These are phyloP conservation scores for Leccinum subatratum DNA, from an alignment of 1,284 basidiomycete genomes.

Conservation along the genomic window DNA sequence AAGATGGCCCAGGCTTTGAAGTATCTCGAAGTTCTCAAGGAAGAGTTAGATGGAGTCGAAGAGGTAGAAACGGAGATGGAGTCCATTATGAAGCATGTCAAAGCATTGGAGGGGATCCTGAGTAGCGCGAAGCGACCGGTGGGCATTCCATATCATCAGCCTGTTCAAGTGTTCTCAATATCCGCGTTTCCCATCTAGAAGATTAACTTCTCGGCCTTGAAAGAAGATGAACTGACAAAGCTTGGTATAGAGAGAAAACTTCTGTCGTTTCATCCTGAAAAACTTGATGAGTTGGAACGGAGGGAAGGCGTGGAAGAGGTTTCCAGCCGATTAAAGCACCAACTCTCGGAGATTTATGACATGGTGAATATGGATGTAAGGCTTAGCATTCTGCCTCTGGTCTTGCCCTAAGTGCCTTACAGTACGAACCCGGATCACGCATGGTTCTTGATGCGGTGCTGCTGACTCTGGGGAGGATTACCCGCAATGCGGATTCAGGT, in stretches of 20 bases:
- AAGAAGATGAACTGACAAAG: neutral
- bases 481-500: neutral
- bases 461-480: neutral
- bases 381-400: neutral
- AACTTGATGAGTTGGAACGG: neutral
- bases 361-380: neutral
- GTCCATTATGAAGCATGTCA: neutral
- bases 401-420: neutral
- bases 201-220: neutral
- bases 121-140: neutral
- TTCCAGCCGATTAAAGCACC: no score
- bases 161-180: neutral
- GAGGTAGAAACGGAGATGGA: neutral
- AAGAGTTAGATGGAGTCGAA: neutral
- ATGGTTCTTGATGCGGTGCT: neutral
- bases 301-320: no score
- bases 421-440: neutral
- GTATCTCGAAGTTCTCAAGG: neutral
- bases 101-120: neutral
- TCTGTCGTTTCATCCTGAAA: neutral
- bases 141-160: neutral
- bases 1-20: neutral
- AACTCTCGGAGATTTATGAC: neutral
- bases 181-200: neutral
- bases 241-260: neutral